Evolutionary conservation across 805 yeast species (phyloP), one percentile per base, ranked within the genome.

Genomic region (Starmerella etchellsii): DNA sequence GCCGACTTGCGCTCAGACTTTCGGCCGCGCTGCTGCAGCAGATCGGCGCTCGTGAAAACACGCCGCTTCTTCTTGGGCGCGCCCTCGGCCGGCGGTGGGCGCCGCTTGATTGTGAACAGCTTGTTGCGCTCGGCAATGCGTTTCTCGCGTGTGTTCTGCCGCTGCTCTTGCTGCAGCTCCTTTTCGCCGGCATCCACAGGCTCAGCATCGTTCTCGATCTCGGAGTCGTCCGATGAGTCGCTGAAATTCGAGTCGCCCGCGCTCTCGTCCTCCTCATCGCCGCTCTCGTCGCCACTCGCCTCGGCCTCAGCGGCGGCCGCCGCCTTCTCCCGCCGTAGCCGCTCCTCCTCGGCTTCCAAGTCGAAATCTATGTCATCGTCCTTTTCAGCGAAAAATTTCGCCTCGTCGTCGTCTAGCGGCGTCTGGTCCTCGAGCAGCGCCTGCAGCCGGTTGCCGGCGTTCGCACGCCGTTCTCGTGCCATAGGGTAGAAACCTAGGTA

Each of bases 391-490:
- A 64, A 64, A 26, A 62, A 53, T 29, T 82, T 80, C 47, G 82
- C 93, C 32, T 81, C 94, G 32, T 82, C 84, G 3, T 65, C 68
- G 14, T 64, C 65, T 13, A 63, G 56, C 35, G 73, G 78, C 47
- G 73, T 81, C 51, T 78, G 94, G 23, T 81, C 69, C 43, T 76
- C 80, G 16, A 91, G 63, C 44, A 91, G 68, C 42, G 75, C 74
- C 53, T 74, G 73, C 56, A 91, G 65, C 40, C 91, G 68, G 39
- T 82, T 79, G 14, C 98, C 98, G 1, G 98, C 98, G 62, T 88
- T 91, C 33, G 84, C 60, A 40, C 98, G 73, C 48, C 83, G 68
- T n/a, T 25, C 14, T 26, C 46, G 36, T 15, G 24, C 25, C 25
- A 23, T 23, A n/a, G n/a, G n/a, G n/a, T n/a, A n/a, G n/a, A n/a